phyloP scores from a whole-genome alignment of 2,329 filamentous ascomycete genomes.

The Aspergillus spinulosporus region DNA sequence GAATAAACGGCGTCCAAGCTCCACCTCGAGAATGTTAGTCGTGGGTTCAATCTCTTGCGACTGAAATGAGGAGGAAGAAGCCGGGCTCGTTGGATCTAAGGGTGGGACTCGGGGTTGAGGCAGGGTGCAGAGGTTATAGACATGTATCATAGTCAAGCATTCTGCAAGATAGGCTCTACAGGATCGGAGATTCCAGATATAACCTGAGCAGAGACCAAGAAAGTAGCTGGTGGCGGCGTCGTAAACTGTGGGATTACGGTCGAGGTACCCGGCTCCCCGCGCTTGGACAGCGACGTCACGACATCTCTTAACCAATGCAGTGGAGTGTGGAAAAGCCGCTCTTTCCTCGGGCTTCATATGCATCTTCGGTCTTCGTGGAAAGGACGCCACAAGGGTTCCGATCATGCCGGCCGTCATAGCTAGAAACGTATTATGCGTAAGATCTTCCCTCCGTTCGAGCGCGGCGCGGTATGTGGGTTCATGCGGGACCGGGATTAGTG shows the following conservation, averaged over 20 bases:
- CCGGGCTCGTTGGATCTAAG: conserved; percentile 26
- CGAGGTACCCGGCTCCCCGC: conserved; percentile 45
- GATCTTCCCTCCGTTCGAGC: conserved; percentile 46
- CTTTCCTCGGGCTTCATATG: conserved; percentile 43
- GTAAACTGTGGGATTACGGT: conserved; percentile 44
- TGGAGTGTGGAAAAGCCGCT: conserved; percentile 44
- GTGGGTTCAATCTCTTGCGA: conserved; percentile 25
- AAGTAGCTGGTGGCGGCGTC: conserved; percentile 50
- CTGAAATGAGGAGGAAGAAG: conserved; percentile 24
- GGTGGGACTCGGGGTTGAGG: conserved; percentile 16
- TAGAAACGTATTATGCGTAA: conserved; percentile 45
- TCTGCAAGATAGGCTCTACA: conserved; percentile 47
- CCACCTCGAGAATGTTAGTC: conserved; percentile 43
- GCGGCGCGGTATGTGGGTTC: conserved; percentile 49
- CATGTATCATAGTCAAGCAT: conserved; percentile 45
- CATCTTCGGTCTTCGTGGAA: conserved; percentile 46
- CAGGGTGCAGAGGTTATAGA: conserved; percentile 40
- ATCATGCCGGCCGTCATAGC: conserved; percentile 50
- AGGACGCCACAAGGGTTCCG: conserved; percentile 46
- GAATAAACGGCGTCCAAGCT: conserved; percentile 64
- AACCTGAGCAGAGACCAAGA: conserved; percentile 42
- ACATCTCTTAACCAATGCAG: conserved; percentile 45
- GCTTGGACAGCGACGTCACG: conserved; percentile 47
- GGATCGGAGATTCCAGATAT: conserved; percentile 41
- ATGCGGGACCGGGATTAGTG: conserved; percentile 48